A percentile compares a stretch with the other conserved stretches of the same genome.
These are phyloP conservation scores for Mortierella antarctica DNA, from an alignment of 192 early-diverging fungal genomes.

Conservation along the genomic window DNA sequence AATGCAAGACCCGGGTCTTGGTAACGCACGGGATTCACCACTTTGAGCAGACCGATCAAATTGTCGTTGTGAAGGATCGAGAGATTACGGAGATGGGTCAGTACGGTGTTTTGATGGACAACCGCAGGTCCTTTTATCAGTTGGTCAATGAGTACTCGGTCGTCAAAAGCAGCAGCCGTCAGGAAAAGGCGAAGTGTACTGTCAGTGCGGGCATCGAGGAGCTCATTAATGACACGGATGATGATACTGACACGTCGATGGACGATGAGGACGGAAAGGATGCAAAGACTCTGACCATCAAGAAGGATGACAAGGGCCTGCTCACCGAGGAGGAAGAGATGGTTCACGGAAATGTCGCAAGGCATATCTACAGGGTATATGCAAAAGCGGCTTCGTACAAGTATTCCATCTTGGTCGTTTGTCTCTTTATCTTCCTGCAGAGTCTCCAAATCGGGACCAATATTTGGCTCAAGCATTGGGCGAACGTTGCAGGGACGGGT, in stretches of 20 bases:
- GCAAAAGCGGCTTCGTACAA: slow-evolving; percentile 34
- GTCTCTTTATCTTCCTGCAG: slow-evolving; percentile 64
- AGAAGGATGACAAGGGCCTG: slow-evolving; percentile 37
- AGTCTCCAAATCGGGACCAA: slow-evolving; percentile 66
- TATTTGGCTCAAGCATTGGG: slow-evolving; percentile 66
- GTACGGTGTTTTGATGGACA: slow-evolving; percentile 67
- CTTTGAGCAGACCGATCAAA: slow-evolving; percentile 75
- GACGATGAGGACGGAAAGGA: slow-evolving; percentile 8
- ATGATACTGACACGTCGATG: slow-evolving; percentile 13
- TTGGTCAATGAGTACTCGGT: slow-evolving; percentile 66
- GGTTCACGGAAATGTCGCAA: slow-evolving; percentile 81
- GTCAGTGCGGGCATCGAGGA: slow-evolving; percentile 28
- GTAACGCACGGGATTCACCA: slow-evolving; percentile 85
- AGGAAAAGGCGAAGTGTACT: neutral
- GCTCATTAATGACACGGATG: neutral
- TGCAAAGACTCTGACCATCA: slow-evolving; percentile 8
- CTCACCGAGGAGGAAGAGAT: slow-evolving; percentile 85
- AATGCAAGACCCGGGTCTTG: slow-evolving; percentile 80
- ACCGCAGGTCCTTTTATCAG: slow-evolving; percentile 62
- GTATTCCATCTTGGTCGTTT: slow-evolving; percentile 62
- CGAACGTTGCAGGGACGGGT: neutral
- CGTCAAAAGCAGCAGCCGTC: slow-evolving; percentile 21
- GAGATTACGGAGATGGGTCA: slow-evolving; percentile 69
- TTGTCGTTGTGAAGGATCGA: slow-evolving; percentile 77
- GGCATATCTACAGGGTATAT: slow-evolving; percentile 69